Evolutionary conservation across 768 basidiomycete species (phyloP).

Genomic region (Xerocomus potaroensis): DNA sequence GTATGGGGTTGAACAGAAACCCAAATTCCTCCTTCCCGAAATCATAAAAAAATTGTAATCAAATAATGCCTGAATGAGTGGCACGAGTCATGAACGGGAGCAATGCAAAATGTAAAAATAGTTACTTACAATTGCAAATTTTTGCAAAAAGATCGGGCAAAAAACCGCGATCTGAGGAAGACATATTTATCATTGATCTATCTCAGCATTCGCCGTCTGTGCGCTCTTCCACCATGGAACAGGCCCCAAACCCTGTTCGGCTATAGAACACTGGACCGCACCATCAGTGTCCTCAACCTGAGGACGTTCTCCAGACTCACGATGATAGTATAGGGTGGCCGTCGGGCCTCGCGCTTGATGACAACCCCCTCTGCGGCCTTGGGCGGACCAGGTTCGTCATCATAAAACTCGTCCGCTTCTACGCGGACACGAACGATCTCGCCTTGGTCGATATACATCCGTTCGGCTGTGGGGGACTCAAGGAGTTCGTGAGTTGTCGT

Average conservation of each 20-base stretch:
- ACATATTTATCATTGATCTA: constrained; percentile 33
- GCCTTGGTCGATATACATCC: constrained; percentile 79
- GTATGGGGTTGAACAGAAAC: no score
- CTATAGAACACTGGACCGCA: constrained; percentile 67
- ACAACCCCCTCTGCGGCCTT: constrained; percentile 68
- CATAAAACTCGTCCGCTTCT: constrained; percentile 78
- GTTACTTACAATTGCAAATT: no score
- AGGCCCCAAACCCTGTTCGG: constrained; percentile 79
- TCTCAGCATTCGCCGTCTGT: constrained; percentile 37
- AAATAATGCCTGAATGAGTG: no score
- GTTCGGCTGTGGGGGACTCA: constrained; percentile 57
- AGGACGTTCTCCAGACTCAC: constrained; percentile 37
- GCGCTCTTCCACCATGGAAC: constrained; percentile 68
- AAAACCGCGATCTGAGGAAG: no score
- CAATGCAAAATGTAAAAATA: no score
- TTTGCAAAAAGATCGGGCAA: no score
- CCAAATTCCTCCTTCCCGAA: no score
- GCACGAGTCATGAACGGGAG: no score
- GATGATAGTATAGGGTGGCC: constrained; percentile 65
- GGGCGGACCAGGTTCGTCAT: constrained; percentile 82
- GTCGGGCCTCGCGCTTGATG: constrained; percentile 43
- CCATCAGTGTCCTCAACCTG: not conserved
- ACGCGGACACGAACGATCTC: constrained; percentile 76
- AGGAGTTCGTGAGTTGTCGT: constrained; percentile 57
- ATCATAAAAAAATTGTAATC: no score